Conservation (phyloP, 495 filamentous ascomycete species). For the Arthonia radiata region DNA sequence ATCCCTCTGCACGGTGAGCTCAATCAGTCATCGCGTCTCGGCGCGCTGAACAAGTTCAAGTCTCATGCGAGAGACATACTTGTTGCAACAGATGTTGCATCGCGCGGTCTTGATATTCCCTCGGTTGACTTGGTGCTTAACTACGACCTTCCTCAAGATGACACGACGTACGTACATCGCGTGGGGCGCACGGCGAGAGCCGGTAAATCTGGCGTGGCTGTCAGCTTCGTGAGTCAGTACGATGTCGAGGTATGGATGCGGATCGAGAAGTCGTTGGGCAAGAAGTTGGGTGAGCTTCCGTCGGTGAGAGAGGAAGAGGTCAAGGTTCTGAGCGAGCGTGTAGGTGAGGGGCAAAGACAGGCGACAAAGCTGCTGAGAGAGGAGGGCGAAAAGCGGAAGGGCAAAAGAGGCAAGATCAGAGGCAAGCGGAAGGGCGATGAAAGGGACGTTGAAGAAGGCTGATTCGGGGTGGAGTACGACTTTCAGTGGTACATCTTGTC, state of each 20-base stretch:
- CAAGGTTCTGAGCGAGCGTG: constrained; percentile 55
- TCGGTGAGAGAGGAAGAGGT: constrained; percentile 51
- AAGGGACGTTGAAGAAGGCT: too few relatives aligned
- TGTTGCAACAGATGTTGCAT: not conserved
- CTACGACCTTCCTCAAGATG: not conserved
- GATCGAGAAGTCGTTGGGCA: constrained; percentile 62
- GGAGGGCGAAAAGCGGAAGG: constrained; percentile 49
- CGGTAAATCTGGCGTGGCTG: constrained; percentile 32
- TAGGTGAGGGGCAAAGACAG: constrained; percentile 63
- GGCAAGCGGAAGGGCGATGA: too few relatives aligned
- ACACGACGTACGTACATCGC: not conserved
- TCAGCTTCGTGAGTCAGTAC: constrained; percentile 71
- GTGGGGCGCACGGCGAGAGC: not conserved
- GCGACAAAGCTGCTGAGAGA: constrained; percentile 67
- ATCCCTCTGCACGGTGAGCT: constrained; percentile 85
- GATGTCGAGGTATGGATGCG: constrained; percentile 69
- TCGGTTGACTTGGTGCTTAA: not conserved
- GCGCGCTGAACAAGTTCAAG: constrained; percentile 69
- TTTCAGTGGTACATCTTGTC: too few relatives aligned
- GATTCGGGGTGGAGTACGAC: too few relatives aligned
- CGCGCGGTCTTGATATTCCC: not conserved
- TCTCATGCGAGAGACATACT: constrained; percentile 43
- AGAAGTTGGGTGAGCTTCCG: constrained; percentile 43
- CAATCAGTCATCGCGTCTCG: constrained; percentile 59
- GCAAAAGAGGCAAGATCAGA: too few relatives aligned